phyloP scores from a whole-genome alignment of 345 rosid species.

The Gossypium rotundifolium region DNA sequence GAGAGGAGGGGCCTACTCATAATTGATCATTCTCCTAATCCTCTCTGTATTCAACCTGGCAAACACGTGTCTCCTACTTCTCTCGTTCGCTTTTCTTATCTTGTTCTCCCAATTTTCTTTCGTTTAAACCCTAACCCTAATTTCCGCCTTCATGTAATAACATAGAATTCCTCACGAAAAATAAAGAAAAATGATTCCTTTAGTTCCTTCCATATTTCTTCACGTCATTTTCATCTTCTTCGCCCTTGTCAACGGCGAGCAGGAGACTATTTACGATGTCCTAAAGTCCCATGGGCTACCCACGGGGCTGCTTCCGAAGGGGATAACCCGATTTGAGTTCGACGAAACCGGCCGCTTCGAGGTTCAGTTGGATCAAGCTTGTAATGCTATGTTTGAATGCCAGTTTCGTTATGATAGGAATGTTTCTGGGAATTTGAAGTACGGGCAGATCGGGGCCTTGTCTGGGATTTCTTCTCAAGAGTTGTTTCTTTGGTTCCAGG shows the following conservation, averaged over 20 bases:
- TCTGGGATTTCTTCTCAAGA: conserved; percentile 83
- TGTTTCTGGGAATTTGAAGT: conserved; percentile 58
- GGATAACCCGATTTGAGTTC: conserved; percentile 45
- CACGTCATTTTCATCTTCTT: conserved; percentile 18
- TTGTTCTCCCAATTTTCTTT: neutral
- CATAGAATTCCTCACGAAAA: neutral
- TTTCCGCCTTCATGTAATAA: neutral
- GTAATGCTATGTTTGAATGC: conserved; percentile 84
- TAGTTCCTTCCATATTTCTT: conserved; percentile 19
- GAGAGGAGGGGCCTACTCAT: conserved; percentile 27
- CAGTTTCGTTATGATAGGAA: conserved; percentile 74
- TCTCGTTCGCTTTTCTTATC: conserved; percentile 18
- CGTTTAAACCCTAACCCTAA: conserved; percentile 42
- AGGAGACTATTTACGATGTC: conserved; percentile 54
- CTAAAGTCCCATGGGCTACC: conserved; percentile 63
- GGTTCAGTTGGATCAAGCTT: conserved; percentile 65
- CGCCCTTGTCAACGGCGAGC: conserved; percentile 17
- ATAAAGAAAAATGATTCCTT: neutral
- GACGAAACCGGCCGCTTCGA: conserved; percentile 62
- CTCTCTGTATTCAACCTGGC: conserved; percentile 69
- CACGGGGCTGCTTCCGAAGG: conserved; percentile 75
- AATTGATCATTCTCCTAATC: conserved; percentile 40
- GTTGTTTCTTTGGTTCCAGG: conserved; percentile 86
- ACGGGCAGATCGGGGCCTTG: conserved; percentile 54
- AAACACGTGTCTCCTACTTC: conserved; percentile 35